phyloP scores from a whole-genome alignment of 2,329 filamentous ascomycete species.

The Aspergillus sp. region DNA sequence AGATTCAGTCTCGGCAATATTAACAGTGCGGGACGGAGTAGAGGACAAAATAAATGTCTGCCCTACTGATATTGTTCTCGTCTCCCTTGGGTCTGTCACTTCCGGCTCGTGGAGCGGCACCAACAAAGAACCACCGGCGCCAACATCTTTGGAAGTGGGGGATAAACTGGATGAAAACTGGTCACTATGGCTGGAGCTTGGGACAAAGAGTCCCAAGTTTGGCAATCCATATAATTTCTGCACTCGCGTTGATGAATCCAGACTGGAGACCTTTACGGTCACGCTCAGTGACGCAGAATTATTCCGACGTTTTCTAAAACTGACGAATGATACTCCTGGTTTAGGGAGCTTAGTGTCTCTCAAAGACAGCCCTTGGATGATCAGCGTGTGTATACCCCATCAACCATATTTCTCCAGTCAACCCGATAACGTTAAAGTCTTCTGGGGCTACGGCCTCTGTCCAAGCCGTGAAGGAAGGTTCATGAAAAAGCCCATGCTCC shows the following conservation, averaged over 20 bases:
- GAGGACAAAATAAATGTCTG: conserved; percentile 17
- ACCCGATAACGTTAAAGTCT: conserved; percentile 24
- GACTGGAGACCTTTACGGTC: conserved; percentile 39
- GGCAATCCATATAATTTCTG: conserved; percentile 41
- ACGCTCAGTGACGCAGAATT: conserved; percentile 31
- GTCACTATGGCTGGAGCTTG: conserved; percentile 38
- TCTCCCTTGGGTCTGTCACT: conserved; percentile 36
- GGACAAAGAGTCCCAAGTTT: conserved; percentile 30
- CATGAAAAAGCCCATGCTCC: conserved; percentile 37
- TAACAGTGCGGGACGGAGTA: conserved; percentile 13
- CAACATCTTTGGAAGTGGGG: conserved; percentile 16
- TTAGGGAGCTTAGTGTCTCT: conserved; percentile 33
- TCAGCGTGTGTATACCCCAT: conserved; percentile 36
- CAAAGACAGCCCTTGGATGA: conserved; percentile 37
- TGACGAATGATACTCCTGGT: conserved; percentile 29
- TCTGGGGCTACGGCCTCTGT: conserved; percentile 41
- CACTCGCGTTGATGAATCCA: conserved; percentile 29
- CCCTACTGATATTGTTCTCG: conserved; percentile 32
- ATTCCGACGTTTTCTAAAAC: conserved; percentile 18
- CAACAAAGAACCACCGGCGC: conserved; percentile 23
- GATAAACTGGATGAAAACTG: conserved; percentile 35
- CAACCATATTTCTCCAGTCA: conserved; percentile 41
- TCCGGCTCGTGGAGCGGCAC: conserved; percentile 31
- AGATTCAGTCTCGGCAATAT: conserved; percentile 20
- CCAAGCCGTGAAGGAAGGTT: conserved; percentile 31